Evolutionary conservation across 345 rosid genomes (phyloP), one percentile per base, ranked within the genome.

Genomic region (Streptanthus diversifolius): DNA sequence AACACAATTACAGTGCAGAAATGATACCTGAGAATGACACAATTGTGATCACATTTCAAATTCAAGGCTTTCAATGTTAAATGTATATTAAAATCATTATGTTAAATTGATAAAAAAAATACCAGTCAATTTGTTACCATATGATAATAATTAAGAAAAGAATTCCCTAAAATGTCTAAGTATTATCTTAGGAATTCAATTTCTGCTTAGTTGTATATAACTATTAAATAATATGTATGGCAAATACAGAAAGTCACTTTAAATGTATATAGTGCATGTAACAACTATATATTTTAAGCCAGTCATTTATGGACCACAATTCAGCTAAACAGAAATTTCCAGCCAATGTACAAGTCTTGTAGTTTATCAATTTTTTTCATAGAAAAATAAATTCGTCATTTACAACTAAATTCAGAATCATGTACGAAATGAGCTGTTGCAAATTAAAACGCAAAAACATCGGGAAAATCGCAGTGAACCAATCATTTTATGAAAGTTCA

Each of bases 41-140:
- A n/a, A n/a, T n/a, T n/a, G n/a, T n/a, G n/a, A n/a, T n/a, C n/a
- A n/a, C n/a, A n/a, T n/a, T n/a, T n/a, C n/a, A n/a, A n/a, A n/a
- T n/a, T n/a, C n/a, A n/a, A n/a, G n/a, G n/a, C n/a, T n/a, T n/a
- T n/a, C n/a, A n/a, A n/a, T n/a, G n/a, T n/a, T n/a, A n/a, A n/a
- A n/a, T n/a, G n/a, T n/a, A n/a, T n/a, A n/a, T n/a, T n/a, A n/a
- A n/a, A n/a, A n/a, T n/a, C n/a, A n/a, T n/a, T n/a, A n/a, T n/a
- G n/a, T n/a, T n/a, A n/a, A n/a, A n/a, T n/a, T n/a, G n/a, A n/a
- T n/a, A n/a, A n/a, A n/a, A n/a, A n/a, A n/a, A n/a, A n/a, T n/a
- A 63, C 37, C 45, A 72, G 76, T 72, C 70, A 72, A 72, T 41
- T 63, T 63, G 47, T 10, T 53, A 63, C 63, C 52, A 15, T 3